Conservation (phyloP, 352 stramenopile genomes). For the Blastocystis hominis region DNA sequence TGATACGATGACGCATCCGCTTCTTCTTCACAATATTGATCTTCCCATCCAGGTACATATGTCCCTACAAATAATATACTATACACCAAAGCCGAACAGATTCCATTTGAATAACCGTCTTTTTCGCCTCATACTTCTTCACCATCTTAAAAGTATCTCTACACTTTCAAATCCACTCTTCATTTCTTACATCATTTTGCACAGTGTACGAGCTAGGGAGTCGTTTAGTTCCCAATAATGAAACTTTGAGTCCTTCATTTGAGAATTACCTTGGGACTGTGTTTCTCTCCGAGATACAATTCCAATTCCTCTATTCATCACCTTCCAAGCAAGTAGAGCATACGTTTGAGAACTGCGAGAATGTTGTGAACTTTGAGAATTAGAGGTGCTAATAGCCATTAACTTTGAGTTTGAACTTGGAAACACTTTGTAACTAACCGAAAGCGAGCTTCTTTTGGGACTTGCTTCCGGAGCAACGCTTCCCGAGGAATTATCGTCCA, state of each 20-base stretch:
- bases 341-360: too few species aligned
- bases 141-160: neutral
- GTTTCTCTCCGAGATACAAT: too few species aligned
- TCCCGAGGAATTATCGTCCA: neutral
- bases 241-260: neutral
- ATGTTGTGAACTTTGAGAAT: too few species aligned
- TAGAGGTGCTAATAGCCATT: too few species aligned
- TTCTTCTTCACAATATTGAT: slow-evolving; percentile 20
- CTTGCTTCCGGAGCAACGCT: neutral
- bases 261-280: too few species aligned
- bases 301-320: too few species aligned
- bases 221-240: neutral
- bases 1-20: neutral
- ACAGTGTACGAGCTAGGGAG: neutral
- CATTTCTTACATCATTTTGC: neutral
- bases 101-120: neutral
- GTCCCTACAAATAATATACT: neutral
- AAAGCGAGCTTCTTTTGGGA: neutral
- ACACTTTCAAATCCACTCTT: neutral
- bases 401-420: too few species aligned
- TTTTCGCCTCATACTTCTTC: neutral
- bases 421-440: too few species aligned
- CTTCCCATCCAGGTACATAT: slow-evolving; percentile 15
- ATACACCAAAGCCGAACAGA: neutral
- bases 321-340: too few species aligned